Conservation (phyloP, 306 rosid genomes). For the Quercus alba region DNA sequence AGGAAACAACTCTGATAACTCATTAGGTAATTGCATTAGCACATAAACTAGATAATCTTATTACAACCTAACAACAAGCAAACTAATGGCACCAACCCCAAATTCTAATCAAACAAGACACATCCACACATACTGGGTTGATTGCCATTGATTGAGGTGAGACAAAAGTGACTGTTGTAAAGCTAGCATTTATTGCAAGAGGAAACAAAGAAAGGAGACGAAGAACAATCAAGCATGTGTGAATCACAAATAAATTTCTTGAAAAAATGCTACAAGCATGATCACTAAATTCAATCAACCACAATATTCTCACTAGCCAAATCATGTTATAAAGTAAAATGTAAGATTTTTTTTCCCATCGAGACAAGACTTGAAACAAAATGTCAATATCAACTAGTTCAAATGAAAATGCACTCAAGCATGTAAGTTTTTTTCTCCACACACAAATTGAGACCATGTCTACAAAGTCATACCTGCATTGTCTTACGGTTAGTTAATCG, state of each 20-base stretch:
- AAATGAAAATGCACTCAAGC: background rate
- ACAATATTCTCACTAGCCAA: background rate
- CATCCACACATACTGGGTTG: too few relatives aligned
- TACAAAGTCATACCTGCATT: conserved; percentile 38
- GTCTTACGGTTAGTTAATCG: conserved; percentile 53
- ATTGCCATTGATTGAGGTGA: conserved; percentile 29
- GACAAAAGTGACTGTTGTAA: conserved; percentile 40
- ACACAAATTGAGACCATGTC: background rate
- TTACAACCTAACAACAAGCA: too few relatives aligned
- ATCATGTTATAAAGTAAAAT: background rate
- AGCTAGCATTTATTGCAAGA: conserved; percentile 48
- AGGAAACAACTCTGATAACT: too few relatives aligned
- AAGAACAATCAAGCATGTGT: background rate
- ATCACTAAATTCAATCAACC: background rate
- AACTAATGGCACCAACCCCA: too few relatives aligned
- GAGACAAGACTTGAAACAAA: background rate
- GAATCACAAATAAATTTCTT: background rate
- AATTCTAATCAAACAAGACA: too few relatives aligned
- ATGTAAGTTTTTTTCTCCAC: too few relatives aligned
- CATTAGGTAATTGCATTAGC: too few relatives aligned
- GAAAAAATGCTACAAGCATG: background rate
- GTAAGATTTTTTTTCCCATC: background rate
- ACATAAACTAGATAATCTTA: too few relatives aligned
- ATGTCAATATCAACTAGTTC: background rate
- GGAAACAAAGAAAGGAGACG: background rate